Base-by-base conservation (phyloP, 305 asterid species). In the Ilex paraguariensis region DNA sequence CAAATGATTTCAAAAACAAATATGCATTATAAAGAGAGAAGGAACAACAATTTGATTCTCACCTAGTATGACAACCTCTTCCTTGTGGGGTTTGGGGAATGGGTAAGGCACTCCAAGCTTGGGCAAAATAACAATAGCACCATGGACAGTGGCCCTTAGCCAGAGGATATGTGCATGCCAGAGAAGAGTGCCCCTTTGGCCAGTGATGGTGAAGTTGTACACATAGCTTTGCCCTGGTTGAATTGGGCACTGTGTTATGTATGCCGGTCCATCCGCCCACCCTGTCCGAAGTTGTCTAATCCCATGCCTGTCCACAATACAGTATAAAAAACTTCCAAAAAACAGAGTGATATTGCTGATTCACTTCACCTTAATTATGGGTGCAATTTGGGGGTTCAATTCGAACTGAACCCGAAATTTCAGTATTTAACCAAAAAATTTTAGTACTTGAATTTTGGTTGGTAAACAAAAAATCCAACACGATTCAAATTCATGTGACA, bases 211-310 rank as follows among this genome's bases (percentile, higher is more conserved):
- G 72, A 89, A 86, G 60, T 83, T 80, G 64, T 89, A 84, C 13
- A 77, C 71, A 40, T 83, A 89, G 60, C 77, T 81, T 15, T 77
- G 71, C 0, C 89, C 83, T 2, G 91, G 73, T 52, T 74, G 83
- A 48, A 89, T 84, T 39, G 97, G 95, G 59, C 95, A 88, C 13
- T 88, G 92, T 2, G 95, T 83, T 62, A 86, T 79, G 59, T 83
- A 85, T 3, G 95, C 95, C 3, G 96, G 96, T 2, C 96, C 96
- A 30, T 89, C 96, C 0, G 96, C 84, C 97, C 97, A 89, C 3
- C 91, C 93, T 1, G 82, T 83, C 13, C 89, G 67, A 2, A 81
- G 6, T 59, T 89, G 97, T 61, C 72, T 76, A 13, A 87, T 54
- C 12, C 97, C 97, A 39, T 89, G 97, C 97, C 97, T 89, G 59